A percentile compares a stretch with the other conserved stretches of the same genome.
These are phyloP conservation scores for Aspergillus sp. DNA, from an alignment of 2,329 filamentous ascomycete species.

Conservation along the genomic window DNA sequence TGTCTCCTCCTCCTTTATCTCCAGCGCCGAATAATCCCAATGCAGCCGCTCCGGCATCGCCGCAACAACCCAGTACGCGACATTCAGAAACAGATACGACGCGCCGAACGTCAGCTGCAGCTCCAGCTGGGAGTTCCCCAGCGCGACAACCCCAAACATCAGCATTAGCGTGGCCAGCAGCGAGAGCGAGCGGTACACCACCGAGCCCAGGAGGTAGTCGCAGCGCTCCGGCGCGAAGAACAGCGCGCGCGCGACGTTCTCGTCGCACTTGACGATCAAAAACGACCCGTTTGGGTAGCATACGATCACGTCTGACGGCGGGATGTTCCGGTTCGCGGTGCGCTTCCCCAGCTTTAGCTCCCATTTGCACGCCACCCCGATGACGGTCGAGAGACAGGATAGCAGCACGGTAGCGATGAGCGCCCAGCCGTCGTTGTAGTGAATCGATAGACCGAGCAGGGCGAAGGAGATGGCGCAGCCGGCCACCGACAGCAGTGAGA, in stretches of 20 bases:
- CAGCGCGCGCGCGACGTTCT: slow-evolving; percentile 60
- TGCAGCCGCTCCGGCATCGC: slow-evolving; percentile 50
- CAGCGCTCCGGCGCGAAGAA: slow-evolving; percentile 62
- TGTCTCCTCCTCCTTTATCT: background rate
- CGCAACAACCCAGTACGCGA: slow-evolving; percentile 56
- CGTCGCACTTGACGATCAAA: slow-evolving; percentile 55
- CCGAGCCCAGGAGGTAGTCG: slow-evolving; percentile 49
- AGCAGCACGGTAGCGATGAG: slow-evolving; percentile 3
- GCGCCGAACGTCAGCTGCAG: slow-evolving; percentile 57
- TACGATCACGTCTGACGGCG: slow-evolving; percentile 59
- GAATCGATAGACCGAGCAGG: slow-evolving; percentile 3
- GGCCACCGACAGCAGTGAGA: background rate
- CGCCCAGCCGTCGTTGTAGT: slow-evolving; percentile 6
- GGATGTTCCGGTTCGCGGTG: slow-evolving; percentile 47
- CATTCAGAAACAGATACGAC: slow-evolving; percentile 59
- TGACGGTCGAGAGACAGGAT: background rate
- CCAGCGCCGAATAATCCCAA: slow-evolving; percentile 48
- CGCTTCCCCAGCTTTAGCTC: slow-evolving; percentile 54
- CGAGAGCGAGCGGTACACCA: slow-evolving; percentile 52
- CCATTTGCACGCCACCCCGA: slow-evolving; percentile 38
- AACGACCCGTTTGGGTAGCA: slow-evolving; percentile 60
- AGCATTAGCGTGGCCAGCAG: slow-evolving; percentile 57
- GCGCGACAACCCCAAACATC: slow-evolving; percentile 60
- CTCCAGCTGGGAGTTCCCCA: slow-evolving; percentile 61
- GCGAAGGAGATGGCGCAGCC: slow-evolving; percentile 5